Conservation (phyloP, 345 rosid species). For the Sonneratia caseolaris region DNA sequence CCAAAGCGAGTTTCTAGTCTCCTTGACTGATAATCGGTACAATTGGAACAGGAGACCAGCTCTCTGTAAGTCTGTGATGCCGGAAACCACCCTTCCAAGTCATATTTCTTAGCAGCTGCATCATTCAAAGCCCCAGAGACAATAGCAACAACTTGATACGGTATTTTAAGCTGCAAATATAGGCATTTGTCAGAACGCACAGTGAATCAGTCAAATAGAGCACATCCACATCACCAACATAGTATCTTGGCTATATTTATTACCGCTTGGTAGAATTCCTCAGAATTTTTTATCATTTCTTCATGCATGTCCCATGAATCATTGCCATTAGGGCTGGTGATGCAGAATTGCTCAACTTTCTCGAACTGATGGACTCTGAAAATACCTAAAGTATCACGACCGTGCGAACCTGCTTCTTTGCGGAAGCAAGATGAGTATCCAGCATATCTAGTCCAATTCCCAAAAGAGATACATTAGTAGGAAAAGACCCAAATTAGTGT, state of each 20-base stretch:
- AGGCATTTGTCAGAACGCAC: not conserved
- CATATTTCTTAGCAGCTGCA: conserved; percentile 95
- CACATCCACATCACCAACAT: not conserved
- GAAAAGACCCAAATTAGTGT: conserved; percentile 1
- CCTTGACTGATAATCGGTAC: conserved; percentile 84
- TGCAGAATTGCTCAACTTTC: conserved; percentile 91
- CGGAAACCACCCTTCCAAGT: conserved; percentile 95
- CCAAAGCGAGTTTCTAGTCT: conserved; percentile 83
- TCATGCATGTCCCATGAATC: conserved; percentile 90
- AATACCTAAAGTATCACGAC: conserved; percentile 90
- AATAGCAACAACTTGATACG: conserved; percentile 71
- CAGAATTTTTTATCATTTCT: conserved; percentile 86
- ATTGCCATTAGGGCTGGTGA: conserved; percentile 73
- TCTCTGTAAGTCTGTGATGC: conserved; percentile 82
- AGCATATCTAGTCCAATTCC: conserved; percentile 54
- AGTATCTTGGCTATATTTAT: not conserved
- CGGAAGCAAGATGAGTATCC: conserved; percentile 93
- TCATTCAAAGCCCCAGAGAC: conserved; percentile 92
- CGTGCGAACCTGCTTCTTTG: conserved; percentile 97
- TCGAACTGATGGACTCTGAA: conserved; percentile 99
- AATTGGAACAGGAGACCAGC: conserved; percentile 87
- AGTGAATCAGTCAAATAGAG: not conserved
- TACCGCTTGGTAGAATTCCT: conserved; percentile 79
- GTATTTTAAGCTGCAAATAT: conserved; percentile 58
- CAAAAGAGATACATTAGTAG: not conserved